Percentiles rank a stretch among this genome's conserved stretches.
Conservation (phyloP, 208 protist genomes). For the Vickermania ingenoplastis region DNA sequence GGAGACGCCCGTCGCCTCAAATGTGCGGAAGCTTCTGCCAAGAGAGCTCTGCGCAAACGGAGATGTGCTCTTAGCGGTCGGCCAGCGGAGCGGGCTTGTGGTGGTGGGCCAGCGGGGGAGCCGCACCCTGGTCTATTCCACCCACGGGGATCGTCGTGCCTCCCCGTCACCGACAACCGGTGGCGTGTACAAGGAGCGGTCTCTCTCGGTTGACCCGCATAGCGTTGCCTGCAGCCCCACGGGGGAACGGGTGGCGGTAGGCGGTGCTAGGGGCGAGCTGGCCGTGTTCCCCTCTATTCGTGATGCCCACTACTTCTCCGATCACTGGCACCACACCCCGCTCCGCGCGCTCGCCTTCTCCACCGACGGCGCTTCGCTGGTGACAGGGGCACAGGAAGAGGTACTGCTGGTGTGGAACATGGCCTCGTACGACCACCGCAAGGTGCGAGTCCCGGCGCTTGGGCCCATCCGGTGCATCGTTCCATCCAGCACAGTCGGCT, state of each 20-base stretch:
- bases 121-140: conserved; percentile 45
- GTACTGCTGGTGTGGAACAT: conserved; percentile 66
- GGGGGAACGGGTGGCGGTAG: conserved; percentile 37
- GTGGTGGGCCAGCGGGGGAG: conserved; percentile 33
- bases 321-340: conserved; percentile 87
- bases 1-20: neutral
- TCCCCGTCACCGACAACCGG: conserved; percentile 5
- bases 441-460: conserved; percentile 23
- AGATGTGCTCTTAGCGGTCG: conserved; percentile 41
- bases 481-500: conserved; percentile 15
- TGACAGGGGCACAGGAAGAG: conserved; percentile 55
- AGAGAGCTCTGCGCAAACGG: neutral
- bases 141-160: conserved; percentile 7
- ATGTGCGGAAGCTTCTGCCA: conserved; percentile 10
- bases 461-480: conserved; percentile 36
- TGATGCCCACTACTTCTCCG: conserved; percentile 61
- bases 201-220: conserved; percentile 36
- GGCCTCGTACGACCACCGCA: conserved; percentile 44
- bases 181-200: conserved; percentile 1
- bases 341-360: conserved; percentile 61
- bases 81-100: conserved; percentile 47
- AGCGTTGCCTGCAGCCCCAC: conserved; percentile 50
- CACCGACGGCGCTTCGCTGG: conserved; percentile 62
- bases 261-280: conserved; percentile 67
- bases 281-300: conserved; percentile 46